Evolutionary conservation across 2,329 filamentous ascomycete genomes (phyloP).

Genomic region (Bipolaris sorokiniana): DNA sequence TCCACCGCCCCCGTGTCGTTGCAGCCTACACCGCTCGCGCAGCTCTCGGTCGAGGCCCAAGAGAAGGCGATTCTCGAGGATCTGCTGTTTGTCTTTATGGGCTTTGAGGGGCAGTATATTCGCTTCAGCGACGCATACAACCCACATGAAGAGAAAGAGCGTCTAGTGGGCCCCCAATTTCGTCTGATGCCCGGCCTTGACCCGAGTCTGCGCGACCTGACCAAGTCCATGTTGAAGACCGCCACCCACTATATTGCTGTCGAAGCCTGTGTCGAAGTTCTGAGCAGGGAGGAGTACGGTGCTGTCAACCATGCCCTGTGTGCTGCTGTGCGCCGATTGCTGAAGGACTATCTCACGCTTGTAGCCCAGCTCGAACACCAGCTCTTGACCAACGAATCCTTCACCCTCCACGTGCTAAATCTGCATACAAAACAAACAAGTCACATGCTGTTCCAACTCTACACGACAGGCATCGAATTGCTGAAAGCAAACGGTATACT

Average conservation of each 20-base stretch:
- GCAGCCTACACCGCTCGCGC: constrained; percentile 70
- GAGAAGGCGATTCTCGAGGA: constrained; percentile 90
- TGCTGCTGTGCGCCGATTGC: constrained; percentile 86
- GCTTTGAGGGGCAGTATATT: constrained; percentile 97
- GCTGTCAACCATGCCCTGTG: constrained; percentile 95
- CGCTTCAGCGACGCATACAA: constrained; percentile 84
- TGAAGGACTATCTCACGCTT: constrained; percentile 93
- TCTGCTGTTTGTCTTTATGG: constrained; percentile 94
- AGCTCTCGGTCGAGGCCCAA: constrained; percentile 79
- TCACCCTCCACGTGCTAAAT: constrained; percentile 92
- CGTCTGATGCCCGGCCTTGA: constrained; percentile 83
- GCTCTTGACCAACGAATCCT: constrained; percentile 83
- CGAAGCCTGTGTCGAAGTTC: constrained; percentile 91
- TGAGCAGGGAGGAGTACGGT: constrained; percentile 90
- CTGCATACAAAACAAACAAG: constrained; percentile 88
- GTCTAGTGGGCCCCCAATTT: constrained; percentile 81
- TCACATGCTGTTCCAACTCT: constrained; percentile 90
- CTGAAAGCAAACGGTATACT: constrained; percentile 86
- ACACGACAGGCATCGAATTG: constrained; percentile 77
- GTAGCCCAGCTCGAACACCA: constrained; percentile 94
- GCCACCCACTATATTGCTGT: constrained; percentile 91
- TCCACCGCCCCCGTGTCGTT: constrained; percentile 72
- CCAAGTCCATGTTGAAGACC: constrained; percentile 88
- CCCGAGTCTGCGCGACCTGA: constrained; percentile 86
- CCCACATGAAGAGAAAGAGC: constrained; percentile 82